Evolutionary conservation across 208 protist genomes (phyloP).

Genomic region (Trypanosoma theileri): DNA sequence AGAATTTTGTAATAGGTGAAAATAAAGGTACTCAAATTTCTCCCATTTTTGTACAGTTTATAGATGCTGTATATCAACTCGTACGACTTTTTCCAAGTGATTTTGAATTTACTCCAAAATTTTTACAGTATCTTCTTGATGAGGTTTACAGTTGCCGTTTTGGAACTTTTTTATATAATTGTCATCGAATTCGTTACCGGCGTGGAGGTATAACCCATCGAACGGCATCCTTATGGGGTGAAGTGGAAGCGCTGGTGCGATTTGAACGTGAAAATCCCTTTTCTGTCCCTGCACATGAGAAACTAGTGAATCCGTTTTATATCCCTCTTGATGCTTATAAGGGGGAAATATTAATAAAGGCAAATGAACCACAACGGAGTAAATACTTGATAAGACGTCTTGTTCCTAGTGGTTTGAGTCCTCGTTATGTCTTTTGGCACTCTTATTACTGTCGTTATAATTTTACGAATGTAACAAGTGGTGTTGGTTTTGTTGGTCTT

Average conservation of each 20-base stretch:
- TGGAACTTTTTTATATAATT: conserved; percentile 33
- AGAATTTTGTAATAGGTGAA: not conserved
- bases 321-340: not conserved
- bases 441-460: conserved; percentile 16
- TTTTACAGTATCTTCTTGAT: conserved; percentile 43
- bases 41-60: conserved; percentile 90
- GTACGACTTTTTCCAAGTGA: conserved; percentile 56
- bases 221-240: conserved; percentile 25
- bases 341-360: not conserved
- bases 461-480: not conserved
- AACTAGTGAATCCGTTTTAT: conserved; percentile 24
- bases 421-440: conserved; percentile 22
- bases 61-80: conserved; percentile 90
- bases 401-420: conserved; percentile 12
- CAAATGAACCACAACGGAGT: not conserved
- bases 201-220: not conserved
- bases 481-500: not conserved
- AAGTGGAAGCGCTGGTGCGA: conserved; percentile 8
- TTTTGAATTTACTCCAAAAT: conserved; percentile 82
- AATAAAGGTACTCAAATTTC: conserved; percentile 10
- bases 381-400: conserved; percentile 17
- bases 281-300: conserved; percentile 8
- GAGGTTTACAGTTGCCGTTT: conserved; percentile 29
- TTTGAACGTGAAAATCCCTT: not conserved
- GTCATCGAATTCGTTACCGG: conserved; percentile 11